Evolutionary conservation across 2,329 filamentous ascomycete species (phyloP).

Genomic region (Chaetomiaceae sp.): DNA sequence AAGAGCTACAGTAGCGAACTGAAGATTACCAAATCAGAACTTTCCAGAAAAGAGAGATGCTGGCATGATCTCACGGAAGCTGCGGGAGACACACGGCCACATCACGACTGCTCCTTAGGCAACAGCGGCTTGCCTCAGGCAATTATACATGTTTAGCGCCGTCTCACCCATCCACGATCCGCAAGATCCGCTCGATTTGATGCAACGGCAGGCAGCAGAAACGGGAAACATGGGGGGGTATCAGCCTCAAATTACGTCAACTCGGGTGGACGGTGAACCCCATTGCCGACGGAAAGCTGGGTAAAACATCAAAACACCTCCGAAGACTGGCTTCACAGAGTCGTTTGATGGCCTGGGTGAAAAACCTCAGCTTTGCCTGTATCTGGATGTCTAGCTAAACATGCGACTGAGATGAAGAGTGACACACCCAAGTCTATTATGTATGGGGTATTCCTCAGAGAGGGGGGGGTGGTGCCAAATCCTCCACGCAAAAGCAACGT

Average conservation of each 20-base stretch:
- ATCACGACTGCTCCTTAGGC: neutral
- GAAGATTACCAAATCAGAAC: no score
- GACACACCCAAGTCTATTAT: neutral
- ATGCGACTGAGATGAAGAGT: conserved; percentile 1
- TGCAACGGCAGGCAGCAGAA: conserved; percentile 12
- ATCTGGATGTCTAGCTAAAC: conserved; percentile 4
- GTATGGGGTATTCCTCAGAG: neutral
- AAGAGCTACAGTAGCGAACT: no score
- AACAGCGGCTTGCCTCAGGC: conserved; percentile 8
- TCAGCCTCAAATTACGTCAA: conserved; percentile 7
- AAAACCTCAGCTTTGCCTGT: neutral
- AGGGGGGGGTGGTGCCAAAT: neutral
- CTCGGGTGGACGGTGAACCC: conserved; percentile 3
- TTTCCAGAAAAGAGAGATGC: no score
- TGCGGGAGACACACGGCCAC: no score
- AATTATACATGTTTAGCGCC: conserved; percentile 13
- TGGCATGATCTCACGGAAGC: no score
- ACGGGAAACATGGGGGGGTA: conserved; percentile 3
- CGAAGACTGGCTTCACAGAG: neutral
- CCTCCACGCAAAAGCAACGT: neutral
- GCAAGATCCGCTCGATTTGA: neutral
- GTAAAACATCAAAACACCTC: neutral
- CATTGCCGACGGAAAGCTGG: neutral
- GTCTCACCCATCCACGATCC: neutral
- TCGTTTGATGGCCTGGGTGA: no score